Conservation (phyloP, 1,284 basidiomycete species). For the Melanopsichium pennsylvanicum region DNA sequence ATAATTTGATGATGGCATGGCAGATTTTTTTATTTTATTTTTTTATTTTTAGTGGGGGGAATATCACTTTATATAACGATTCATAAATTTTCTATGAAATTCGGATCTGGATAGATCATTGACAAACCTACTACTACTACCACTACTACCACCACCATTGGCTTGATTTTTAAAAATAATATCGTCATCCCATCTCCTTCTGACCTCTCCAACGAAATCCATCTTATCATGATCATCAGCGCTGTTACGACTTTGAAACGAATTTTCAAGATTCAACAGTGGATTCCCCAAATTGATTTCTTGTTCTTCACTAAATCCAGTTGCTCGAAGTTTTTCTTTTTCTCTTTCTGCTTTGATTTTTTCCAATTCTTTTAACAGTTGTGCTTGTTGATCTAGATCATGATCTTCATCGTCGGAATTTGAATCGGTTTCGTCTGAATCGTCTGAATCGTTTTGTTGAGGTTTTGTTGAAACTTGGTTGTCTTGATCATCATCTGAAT, state of each 20-base stretch:
- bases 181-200: constrained; percentile 63
- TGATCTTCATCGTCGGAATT: constrained; percentile 39
- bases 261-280: constrained; percentile 56
- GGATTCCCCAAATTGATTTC: constrained; percentile 62
- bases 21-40: too few species aligned
- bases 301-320: too few species aligned
- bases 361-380: constrained; percentile 55
- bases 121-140: constrained; percentile 38
- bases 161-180: constrained; percentile 65
- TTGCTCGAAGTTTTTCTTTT: constrained; percentile 41
- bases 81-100: constrained; percentile 62
- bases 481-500: constrained; percentile 12
- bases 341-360: constrained; percentile 60
- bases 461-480: background rate
- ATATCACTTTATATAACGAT: constrained; percentile 50
- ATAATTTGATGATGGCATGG: too few species aligned
- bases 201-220: constrained; percentile 47
- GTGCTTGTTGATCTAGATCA: constrained; percentile 55
- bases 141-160: background rate
- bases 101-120: constrained; percentile 61
- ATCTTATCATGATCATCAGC: background rate
- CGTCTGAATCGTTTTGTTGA: background rate
- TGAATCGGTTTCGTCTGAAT: background rate
- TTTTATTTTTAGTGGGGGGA: background rate
- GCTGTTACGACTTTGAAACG: too few species aligned